Percentiles rank a stretch among this genome's conserved stretches.
Conservation (phyloP, 306 rosid genomes). For the Dicorynia guianensis region DNA sequence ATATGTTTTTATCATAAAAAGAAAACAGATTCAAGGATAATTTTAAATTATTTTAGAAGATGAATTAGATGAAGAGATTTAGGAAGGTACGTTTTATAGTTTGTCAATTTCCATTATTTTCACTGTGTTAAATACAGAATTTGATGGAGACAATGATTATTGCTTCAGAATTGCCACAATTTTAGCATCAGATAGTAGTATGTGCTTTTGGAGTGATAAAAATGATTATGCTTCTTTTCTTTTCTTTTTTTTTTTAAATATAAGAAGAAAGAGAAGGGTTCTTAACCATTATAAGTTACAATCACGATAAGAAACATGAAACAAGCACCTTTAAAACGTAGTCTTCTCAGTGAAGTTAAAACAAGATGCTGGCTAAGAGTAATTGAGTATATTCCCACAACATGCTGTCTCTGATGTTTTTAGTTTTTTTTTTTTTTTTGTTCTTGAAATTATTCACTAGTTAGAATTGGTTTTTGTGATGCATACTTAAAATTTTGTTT, state of each 20-base stretch:
- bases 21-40: neutral
- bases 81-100: neutral
- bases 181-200: constrained; percentile 1
- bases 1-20: neutral
- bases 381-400: neutral
- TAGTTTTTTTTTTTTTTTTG: constrained; percentile 15
- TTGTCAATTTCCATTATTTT: constrained; percentile 20
- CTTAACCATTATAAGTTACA: neutral
- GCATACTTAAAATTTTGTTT: neutral
- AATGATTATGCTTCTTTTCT: neutral
- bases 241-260: neutral
- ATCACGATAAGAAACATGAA: neutral
- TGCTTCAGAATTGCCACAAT: neutral
- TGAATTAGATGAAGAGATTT: constrained; percentile 15
- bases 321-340: neutral
- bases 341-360: neutral
- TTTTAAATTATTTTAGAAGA: neutral
- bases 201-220: neutral
- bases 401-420: neutral
- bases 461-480: neutral
- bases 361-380: neutral
- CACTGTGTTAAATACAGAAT: neutral
- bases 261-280: neutral
- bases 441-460: neutral
- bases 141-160: constrained; percentile 11